phyloP scores from a whole-genome alignment of 306 rosid genomes.

The Quercus suber region DNA sequence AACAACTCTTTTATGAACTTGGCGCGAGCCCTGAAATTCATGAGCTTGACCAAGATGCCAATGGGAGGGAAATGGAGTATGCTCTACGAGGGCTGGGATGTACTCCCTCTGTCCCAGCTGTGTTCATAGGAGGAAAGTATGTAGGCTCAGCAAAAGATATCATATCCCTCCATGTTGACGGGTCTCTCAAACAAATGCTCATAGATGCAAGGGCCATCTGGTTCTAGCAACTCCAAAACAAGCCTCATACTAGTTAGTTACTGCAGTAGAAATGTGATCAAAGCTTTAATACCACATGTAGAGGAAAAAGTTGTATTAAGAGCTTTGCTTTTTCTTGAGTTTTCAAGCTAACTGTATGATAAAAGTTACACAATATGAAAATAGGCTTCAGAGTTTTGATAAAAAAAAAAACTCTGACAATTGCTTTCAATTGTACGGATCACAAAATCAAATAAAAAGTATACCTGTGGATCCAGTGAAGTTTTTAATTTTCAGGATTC shows the following conservation, averaged over 20 bases:
- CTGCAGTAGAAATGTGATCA: slow-evolving; percentile 19
- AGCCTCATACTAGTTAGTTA: slow-evolving; percentile 18
- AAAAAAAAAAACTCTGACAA: slow-evolving; percentile 10
- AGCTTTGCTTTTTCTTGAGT: slow-evolving; percentile 36
- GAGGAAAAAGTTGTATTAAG: slow-evolving; percentile 15
- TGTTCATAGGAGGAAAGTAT: slow-evolving; percentile 85
- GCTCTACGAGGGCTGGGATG: slow-evolving; percentile 80
- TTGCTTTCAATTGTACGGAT: slow-evolving; percentile 12
- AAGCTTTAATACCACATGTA: slow-evolving; percentile 23
- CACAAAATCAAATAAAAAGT: not conserved
- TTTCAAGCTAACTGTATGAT: slow-evolving; percentile 30
- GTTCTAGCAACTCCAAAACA: slow-evolving; percentile 47
- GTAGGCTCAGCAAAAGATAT: slow-evolving; percentile 89
- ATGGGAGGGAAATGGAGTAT: slow-evolving; percentile 85
- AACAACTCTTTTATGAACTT: slow-evolving; percentile 82
- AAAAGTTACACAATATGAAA: slow-evolving; percentile 18
- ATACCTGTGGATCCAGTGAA: slow-evolving; percentile 11
- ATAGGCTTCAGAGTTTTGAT: slow-evolving; percentile 7
- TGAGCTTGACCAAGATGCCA: slow-evolving; percentile 70
- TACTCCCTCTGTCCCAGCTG: slow-evolving; percentile 91
- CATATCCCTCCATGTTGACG: slow-evolving; percentile 91
- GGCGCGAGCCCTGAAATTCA: slow-evolving; percentile 97
- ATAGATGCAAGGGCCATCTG: slow-evolving; percentile 93
- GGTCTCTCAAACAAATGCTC: slow-evolving; percentile 87
- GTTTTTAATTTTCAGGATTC: slow-evolving; percentile 15